phyloP scores from a whole-genome alignment of 75 land plant genomes.

The Sequoiadendron giganteum region DNA sequence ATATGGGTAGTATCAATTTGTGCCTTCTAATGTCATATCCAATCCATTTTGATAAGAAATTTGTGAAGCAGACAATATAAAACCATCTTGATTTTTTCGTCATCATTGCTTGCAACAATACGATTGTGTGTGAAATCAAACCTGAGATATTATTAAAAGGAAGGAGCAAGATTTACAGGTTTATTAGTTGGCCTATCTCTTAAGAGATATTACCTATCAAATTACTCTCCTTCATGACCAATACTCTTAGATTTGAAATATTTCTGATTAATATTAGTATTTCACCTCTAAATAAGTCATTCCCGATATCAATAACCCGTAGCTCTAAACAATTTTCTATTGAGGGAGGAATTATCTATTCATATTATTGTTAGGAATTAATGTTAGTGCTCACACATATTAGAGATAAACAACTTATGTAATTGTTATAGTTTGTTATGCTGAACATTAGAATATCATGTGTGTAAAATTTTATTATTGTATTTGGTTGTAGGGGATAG shows the following conservation, averaged over 20 bases:
- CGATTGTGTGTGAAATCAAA: not conserved
- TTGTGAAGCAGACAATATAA: not conserved
- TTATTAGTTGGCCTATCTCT: not conserved
- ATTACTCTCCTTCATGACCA: not conserved
- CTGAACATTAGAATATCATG: too few species aligned
- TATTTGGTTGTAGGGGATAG: too few species aligned
- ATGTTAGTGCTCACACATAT: too few species aligned
- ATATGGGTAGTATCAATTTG: too few species aligned
- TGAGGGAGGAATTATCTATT: slow-evolving; percentile 18
- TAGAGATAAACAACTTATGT: too few species aligned
- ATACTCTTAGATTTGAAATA: not conserved
- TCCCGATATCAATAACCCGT: slow-evolving; percentile 1
- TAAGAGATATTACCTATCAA: not conserved
- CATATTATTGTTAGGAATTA: slow-evolving; percentile 17
- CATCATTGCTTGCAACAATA: not conserved
- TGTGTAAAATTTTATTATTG: too few species aligned
- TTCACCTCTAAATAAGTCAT: too few species aligned
- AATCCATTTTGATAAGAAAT: too few species aligned
- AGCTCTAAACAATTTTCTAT: slow-evolving; percentile 8
- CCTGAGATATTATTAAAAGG: not conserved
- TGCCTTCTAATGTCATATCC: too few species aligned
- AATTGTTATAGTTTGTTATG: too few species aligned
- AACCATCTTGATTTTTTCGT: not conserved
- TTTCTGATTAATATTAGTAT: not conserved
- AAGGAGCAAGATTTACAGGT: not conserved